phyloP scores from a whole-genome alignment of 257 asterid species.

The Solanum virginianum region DNA sequence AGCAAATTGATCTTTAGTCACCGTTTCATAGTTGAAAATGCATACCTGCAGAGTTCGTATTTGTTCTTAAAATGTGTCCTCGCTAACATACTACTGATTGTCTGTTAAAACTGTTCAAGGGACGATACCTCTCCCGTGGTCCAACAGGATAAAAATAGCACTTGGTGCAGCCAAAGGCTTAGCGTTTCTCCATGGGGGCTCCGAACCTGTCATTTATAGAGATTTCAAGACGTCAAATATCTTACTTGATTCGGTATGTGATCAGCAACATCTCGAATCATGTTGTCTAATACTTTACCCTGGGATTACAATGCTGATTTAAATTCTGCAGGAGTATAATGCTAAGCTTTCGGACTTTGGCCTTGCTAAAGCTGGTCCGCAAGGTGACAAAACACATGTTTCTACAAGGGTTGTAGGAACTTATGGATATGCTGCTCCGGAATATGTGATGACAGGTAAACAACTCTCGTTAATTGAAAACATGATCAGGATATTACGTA shows the following conservation, averaged over 20 bases:
- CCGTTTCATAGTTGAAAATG: neutral
- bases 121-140: conserved; percentile 93
- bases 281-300: neutral
- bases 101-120: conserved; percentile 38
- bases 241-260: conserved; percentile 71
- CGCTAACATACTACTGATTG: neutral
- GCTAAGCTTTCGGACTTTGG: conserved; percentile 96
- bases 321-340: conserved; percentile 57
- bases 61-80: neutral
- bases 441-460: conserved; percentile 96
- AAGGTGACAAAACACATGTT: conserved; percentile 90
- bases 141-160: conserved; percentile 78
- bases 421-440: conserved; percentile 95
- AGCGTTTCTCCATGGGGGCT: conserved; percentile 78
- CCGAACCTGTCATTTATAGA: conserved; percentile 84
- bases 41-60: neutral
- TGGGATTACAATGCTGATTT: neutral
- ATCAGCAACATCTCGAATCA: neutral
- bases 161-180: conserved; percentile 95
- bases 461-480: neutral
- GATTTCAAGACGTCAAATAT: conserved; percentile 96
- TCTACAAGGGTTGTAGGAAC: conserved; percentile 91
- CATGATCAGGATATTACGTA: neutral
- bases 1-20: neutral
- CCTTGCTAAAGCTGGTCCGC: conserved; percentile 96